Evolutionary conservation across 106 monocot genomes (phyloP).

Genomic region (Hemerocallis citrina): DNA sequence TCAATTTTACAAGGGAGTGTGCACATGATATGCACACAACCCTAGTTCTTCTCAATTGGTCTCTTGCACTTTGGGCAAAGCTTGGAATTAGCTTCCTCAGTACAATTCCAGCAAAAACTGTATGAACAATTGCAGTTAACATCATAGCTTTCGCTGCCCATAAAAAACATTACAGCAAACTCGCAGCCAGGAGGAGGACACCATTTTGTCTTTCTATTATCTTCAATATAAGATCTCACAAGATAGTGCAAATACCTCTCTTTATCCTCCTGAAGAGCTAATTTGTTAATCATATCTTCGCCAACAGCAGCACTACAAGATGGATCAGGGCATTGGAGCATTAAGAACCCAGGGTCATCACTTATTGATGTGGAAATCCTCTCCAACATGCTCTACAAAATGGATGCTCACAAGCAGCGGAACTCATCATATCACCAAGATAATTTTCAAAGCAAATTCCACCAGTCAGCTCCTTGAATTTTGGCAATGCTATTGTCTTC

Average conservation of each 20-base stretch:
- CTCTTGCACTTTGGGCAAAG: no score
- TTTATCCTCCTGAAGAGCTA: constrained; percentile 56
- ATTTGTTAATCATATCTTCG: constrained; percentile 62
- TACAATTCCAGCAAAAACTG: constrained; percentile 88
- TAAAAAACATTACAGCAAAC: constrained; percentile 63
- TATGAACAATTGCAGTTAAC: constrained; percentile 62
- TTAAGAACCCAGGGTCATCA: constrained; percentile 88
- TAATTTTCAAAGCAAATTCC: constrained; percentile 92
- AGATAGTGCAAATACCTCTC: constrained; percentile 76
- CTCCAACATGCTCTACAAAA: constrained; percentile 86
- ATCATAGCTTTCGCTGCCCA: constrained; percentile 67
- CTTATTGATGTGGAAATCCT: constrained; percentile 80
- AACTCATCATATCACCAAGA: constrained; percentile 40
- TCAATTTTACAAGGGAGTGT: no score
- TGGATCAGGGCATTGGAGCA: constrained; percentile 86
- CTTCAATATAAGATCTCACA: constrained; percentile 89
- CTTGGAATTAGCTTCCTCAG: no score
- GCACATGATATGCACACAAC: no score
- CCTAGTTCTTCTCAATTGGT: no score
- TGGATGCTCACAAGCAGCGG: constrained; percentile 82
- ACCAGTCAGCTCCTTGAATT: constrained; percentile 88
- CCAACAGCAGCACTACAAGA: constrained; percentile 78
- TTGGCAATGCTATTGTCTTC: no score
- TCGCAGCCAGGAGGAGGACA: constrained; percentile 86
- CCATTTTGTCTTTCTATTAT: constrained; percentile 89